phyloP scores from a whole-genome alignment of 257 asterid species.

The Przewalskia tangutica region DNA sequence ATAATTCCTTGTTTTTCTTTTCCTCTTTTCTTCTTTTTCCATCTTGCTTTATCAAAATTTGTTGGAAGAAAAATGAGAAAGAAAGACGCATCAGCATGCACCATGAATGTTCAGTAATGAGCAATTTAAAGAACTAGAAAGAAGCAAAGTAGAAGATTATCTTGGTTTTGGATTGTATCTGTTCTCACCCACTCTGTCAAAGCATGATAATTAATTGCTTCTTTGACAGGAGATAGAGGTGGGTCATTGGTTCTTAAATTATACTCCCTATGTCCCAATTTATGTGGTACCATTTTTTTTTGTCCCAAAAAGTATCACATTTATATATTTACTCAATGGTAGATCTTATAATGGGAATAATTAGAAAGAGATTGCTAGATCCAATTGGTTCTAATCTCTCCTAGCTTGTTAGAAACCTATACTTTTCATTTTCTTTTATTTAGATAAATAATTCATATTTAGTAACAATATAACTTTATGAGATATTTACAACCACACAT shows the following conservation, averaged over 20 bases:
- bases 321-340: too few species aligned
- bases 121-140: not conserved
- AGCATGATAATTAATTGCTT: not conserved
- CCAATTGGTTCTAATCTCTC: too few species aligned
- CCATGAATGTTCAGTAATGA: not conserved
- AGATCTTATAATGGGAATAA: too few species aligned
- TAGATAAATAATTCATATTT: too few species aligned
- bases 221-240: not conserved
- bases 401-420: too few species aligned
- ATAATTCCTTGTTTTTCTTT: not conserved
- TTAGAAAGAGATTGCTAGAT: too few species aligned
- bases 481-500: too few species aligned
- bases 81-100: not conserved
- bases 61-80: not conserved
- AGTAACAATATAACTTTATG: too few species aligned
- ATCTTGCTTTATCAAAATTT: not conserved
- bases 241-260: not conserved
- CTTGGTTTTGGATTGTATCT: not conserved
- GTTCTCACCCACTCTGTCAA: not conserved
- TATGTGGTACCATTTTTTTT: too few species aligned
- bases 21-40: not conserved
- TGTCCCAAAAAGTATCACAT: too few species aligned
- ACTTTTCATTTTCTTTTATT: too few species aligned
- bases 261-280: too few species aligned
- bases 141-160: not conserved